Evolutionary conservation across 495 filamentous ascomycete genomes (phyloP).

Genomic region (Penicillium bovifimosum): DNA sequence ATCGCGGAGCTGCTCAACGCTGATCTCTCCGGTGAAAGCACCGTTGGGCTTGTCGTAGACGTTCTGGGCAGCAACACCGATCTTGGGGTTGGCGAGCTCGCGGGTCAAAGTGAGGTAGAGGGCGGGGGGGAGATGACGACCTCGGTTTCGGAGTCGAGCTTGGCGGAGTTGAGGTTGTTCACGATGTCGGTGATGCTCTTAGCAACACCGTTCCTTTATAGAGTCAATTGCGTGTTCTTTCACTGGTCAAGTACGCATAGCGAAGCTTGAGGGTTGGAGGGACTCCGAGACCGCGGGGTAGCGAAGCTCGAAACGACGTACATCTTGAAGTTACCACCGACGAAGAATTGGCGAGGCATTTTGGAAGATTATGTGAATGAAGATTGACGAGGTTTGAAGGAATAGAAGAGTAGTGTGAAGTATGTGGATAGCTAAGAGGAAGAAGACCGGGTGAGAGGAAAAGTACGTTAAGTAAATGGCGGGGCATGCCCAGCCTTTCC

Average conservation of each 20-base stretch:
- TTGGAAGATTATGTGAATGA: conserved; percentile 19
- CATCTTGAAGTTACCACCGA: conserved; percentile 99
- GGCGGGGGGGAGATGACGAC: conserved; percentile 89
- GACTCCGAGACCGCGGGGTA: conserved; percentile 17
- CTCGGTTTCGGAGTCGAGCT: conserved; percentile 53
- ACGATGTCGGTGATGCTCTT: conserved; percentile 83
- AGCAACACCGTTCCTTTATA: conserved; percentile 80
- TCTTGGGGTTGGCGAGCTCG: conserved; percentile 59
- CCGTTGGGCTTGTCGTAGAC: conserved; percentile 95
- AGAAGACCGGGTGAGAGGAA: conserved; percentile 4
- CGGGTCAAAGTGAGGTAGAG: conserved; percentile 85
- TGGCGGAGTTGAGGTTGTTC: conserved; percentile 74
- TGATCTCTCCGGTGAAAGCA: conserved; percentile 96
- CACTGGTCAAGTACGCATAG: background rate
- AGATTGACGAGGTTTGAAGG: background rate
- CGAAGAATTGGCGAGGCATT: conserved; percentile 97
- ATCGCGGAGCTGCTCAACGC: conserved; percentile 83
- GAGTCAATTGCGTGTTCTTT: conserved; percentile 12
- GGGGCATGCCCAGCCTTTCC: background rate
- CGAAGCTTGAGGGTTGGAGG: conserved; percentile 12
- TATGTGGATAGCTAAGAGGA: conserved; percentile 10
- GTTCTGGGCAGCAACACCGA: conserved; percentile 89
- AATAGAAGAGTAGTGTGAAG: conserved; percentile 5
- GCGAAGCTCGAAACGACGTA: conserved; percentile 34
- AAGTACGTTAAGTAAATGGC: conserved; percentile 6